phyloP scores from a whole-genome alignment of 352 stramenopile species.

The Phytophthora sansomeana region DNA sequence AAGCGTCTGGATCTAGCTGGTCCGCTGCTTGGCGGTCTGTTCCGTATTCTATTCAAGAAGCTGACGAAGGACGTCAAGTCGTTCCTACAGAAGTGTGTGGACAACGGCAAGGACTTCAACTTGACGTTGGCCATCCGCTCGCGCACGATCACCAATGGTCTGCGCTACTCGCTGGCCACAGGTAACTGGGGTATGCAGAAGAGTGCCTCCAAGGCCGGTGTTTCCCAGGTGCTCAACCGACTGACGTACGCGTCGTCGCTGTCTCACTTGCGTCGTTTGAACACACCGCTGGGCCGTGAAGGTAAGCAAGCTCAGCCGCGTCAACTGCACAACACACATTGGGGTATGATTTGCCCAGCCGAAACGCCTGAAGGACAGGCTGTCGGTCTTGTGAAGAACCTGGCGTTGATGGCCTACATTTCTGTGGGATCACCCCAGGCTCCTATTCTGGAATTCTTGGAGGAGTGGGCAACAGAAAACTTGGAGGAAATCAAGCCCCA shows the following conservation, averaged over 20 bases:
- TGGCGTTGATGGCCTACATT: constrained; percentile 99
- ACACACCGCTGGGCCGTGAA: constrained; percentile 98
- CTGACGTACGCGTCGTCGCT: constrained; percentile 99
- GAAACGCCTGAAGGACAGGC: constrained; percentile 97
- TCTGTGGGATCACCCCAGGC: constrained; percentile 93
- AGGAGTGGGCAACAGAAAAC: constrained; percentile 99
- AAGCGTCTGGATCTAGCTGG: constrained; percentile 99
- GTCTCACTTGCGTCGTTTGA: constrained; percentile 98
- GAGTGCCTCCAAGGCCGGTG: constrained; percentile 96
- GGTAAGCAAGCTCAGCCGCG: constrained; percentile 99
- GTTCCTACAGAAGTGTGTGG: constrained; percentile 92
- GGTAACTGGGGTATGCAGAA: constrained; percentile 99
- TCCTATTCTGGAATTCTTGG: constrained; percentile 98
- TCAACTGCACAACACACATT: constrained; percentile 99
- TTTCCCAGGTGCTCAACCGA: constrained; percentile 99
- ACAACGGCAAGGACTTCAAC: constrained; percentile 96
- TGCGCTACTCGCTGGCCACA: constrained; percentile 99
- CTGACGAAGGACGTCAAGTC: constrained; percentile 98
- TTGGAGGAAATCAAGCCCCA: constrained; percentile 97
- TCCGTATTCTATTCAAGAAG: constrained; percentile 99
- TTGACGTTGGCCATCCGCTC: constrained; percentile 97
- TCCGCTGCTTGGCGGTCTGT: constrained; percentile 97
- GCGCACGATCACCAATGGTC: constrained; percentile 97
- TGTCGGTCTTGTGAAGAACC: constrained; percentile 97
- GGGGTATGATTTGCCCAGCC: constrained; percentile 99